Conservation (phyloP, 257 asterid genomes). For the Fraxinus excelsior region DNA sequence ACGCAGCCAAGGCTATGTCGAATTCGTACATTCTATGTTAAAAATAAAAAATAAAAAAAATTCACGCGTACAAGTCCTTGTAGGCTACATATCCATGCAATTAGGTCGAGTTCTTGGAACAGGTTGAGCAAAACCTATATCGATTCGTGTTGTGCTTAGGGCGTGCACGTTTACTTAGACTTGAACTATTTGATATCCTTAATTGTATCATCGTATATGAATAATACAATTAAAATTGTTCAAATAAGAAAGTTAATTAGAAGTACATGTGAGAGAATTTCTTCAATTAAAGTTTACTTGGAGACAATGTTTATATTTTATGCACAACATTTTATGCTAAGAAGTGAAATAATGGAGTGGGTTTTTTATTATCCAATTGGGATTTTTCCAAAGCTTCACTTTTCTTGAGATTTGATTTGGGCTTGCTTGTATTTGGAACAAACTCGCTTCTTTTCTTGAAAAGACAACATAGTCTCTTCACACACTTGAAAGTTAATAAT, state of each 20-base stretch:
- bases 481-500: neutral
- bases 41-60: too few species aligned
- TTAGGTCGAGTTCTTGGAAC: neutral
- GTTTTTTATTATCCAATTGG: neutral
- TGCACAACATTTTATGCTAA: neutral
- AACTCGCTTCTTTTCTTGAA: neutral
- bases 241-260: too few species aligned
- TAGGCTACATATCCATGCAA: neutral
- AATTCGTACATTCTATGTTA: too few species aligned
- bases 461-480: neutral
- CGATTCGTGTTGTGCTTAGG: neutral
- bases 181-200: too few species aligned
- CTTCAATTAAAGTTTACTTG: neutral
- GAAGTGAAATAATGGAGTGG: neutral
- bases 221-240: too few species aligned
- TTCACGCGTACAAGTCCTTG: too few species aligned
- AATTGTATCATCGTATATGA: too few species aligned
- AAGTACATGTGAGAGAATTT: too few species aligned
- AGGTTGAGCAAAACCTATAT: neutral
- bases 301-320: neutral
- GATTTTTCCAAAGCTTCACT: neutral
- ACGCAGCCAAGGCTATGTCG: too few species aligned
- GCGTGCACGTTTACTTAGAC: too few species aligned
- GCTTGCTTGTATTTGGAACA: neutral
- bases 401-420: conserved; percentile 8